Evolutionary conservation across 371 early-diverging fungal species (phyloP).

Genomic region (Lichtheimia ornata): DNA sequence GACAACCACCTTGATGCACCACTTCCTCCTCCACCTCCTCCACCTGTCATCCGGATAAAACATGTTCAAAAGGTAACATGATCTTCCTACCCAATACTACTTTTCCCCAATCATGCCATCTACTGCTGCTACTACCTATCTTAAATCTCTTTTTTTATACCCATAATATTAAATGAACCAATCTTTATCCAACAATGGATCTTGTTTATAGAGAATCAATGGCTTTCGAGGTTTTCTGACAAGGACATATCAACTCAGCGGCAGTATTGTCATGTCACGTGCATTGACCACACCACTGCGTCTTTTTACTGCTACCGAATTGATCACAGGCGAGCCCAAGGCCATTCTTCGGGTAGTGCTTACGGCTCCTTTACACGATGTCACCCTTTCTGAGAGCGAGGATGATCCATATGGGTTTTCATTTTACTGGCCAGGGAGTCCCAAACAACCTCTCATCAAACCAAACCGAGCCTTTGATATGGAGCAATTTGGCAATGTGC

Average conservation of each 20-base stretch:
- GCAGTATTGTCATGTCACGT: constrained; percentile 19
- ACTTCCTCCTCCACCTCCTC: constrained; percentile 9
- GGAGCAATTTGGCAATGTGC: constrained; percentile 8
- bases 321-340: constrained; percentile 17
- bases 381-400: neutral
- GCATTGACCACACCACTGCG: constrained; percentile 15
- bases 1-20: neutral
- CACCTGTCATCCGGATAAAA: constrained; percentile 8
- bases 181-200: neutral
- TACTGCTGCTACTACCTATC: neutral
- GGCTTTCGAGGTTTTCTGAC: constrained; percentile 24
- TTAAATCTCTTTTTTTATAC: no score
- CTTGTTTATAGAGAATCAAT: constrained; percentile 19
- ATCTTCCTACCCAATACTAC: neutral
- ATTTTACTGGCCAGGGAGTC: constrained; percentile 15
- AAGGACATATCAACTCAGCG: constrained; percentile 25
- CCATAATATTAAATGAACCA: neutral
- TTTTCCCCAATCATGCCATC: neutral
- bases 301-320: constrained; percentile 22
- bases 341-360: constrained; percentile 18
- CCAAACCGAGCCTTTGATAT: constrained; percentile 9
- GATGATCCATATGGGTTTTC: constrained; percentile 4
- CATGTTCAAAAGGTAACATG: constrained; percentile 24
- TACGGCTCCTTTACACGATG: constrained; percentile 1
- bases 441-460: neutral